phyloP scores from a whole-genome alignment of 208 protist genomes.

The Leishmania amazonensis region DNA sequence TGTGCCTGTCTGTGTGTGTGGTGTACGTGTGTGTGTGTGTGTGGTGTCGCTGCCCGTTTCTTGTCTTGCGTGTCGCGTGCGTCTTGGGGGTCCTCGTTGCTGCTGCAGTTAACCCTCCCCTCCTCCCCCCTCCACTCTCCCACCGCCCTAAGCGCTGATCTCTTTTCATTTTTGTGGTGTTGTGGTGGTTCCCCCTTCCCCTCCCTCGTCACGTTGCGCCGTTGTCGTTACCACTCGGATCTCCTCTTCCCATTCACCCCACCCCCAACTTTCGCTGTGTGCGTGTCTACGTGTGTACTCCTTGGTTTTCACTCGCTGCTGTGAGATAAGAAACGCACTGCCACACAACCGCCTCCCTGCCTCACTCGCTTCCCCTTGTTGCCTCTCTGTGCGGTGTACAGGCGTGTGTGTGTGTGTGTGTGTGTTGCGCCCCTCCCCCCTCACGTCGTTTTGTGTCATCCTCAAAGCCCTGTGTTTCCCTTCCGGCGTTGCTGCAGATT shows the following conservation, averaged over 20 bases:
- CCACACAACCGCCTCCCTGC: not conserved
- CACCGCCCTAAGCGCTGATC: too few relatives aligned
- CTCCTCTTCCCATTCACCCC: not conserved
- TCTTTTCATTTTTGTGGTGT: not conserved
- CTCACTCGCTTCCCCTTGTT: constrained; percentile 2
- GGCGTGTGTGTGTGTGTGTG: not conserved
- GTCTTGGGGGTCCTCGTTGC: constrained; percentile 3
- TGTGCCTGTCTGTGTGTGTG: too few relatives aligned
- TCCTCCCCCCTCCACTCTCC: not conserved
- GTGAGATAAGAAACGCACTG: not conserved
- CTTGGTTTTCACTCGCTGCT: constrained; percentile 9
- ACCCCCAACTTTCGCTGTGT: not conserved
- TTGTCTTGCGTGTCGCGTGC: not conserved
- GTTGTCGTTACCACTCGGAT: not conserved
- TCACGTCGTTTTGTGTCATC: not conserved
- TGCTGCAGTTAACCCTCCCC: not conserved
- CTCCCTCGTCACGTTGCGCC: not conserved
- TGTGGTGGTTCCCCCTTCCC: not conserved
- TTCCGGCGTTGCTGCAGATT: not conserved
- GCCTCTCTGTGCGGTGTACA: not conserved
- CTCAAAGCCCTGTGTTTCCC: not conserved
- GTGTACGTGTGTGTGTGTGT: too few relatives aligned
- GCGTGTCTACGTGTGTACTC: not conserved
- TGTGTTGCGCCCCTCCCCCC: not conserved
- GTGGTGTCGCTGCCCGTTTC: not conserved